A percentile compares a stretch with the other conserved stretches of the same genome.
Evolutionary conservation across 192 early-diverging fungal genomes (phyloP).

Genomic region (Entomortierella lignicola): DNA sequence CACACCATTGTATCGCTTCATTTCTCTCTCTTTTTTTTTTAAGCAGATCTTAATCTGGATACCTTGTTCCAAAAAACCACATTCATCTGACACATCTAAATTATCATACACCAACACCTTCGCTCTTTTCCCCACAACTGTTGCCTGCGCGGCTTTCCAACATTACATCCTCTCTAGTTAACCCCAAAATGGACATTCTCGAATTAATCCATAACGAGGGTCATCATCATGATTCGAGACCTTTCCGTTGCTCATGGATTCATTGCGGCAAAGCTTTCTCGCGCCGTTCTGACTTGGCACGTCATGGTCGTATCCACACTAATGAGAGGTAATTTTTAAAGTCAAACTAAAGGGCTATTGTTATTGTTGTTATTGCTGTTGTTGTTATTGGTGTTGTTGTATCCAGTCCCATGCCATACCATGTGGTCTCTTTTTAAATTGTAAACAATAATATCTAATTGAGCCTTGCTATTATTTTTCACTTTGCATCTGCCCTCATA

Average conservation of each 20-base stretch:
- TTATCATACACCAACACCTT: neutral
- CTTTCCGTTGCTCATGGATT: constrained; percentile 67
- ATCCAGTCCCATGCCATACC: neutral
- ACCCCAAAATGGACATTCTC: constrained; percentile 64
- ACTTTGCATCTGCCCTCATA: too few relatives aligned
- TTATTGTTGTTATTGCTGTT: too few relatives aligned
- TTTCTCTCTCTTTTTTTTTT: too few relatives aligned
- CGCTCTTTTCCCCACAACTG: neutral
- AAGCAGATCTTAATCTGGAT: too few relatives aligned
- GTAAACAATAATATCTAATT: neutral
- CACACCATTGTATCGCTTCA: too few relatives aligned
- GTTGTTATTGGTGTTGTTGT: neutral
- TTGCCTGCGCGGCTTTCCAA: constrained; percentile 31
- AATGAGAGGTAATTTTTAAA: constrained; percentile 68
- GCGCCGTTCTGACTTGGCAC: constrained; percentile 76
- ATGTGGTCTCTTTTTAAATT: neutral
- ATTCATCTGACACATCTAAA: neutral
- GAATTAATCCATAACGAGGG: constrained; percentile 62
- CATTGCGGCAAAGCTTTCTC: constrained; percentile 78
- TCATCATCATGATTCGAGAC: constrained; percentile 55
- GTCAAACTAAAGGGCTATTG: too few relatives aligned
- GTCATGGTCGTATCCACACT: constrained; percentile 84
- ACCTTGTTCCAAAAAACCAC: neutral
- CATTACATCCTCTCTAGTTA: constrained; percentile 26
- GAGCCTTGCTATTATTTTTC: neutral